Percentiles rank a stretch among this genome's conserved stretches.
phyloP scores from a whole-genome alignment of 2,329 filamentous ascomycete genomes.

The Fusarium azukiicola region DNA sequence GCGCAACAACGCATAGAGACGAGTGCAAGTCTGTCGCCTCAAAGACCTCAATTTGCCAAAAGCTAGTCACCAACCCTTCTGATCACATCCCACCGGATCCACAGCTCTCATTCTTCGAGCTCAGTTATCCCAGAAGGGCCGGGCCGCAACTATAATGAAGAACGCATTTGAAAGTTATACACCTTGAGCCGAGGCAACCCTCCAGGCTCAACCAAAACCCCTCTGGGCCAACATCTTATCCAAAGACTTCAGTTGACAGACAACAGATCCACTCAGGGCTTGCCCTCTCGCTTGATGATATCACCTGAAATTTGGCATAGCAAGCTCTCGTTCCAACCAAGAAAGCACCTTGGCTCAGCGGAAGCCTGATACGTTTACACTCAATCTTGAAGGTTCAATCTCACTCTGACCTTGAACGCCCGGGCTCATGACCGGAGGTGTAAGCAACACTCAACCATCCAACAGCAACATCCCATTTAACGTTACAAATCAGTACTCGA shows the following conservation, averaged over 20 bases:
- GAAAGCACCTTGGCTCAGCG: conserved; percentile 16
- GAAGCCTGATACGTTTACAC: conserved; percentile 1
- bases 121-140: too few species aligned
- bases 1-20: too few species aligned
- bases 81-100: too few species aligned
- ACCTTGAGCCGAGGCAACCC: neutral
- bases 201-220: neutral
- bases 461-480: neutral
- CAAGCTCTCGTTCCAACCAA: neutral
- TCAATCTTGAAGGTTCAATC: conserved; percentile 9
- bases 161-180: too few species aligned
- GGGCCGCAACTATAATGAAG: too few species aligned
- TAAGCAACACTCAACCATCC: conserved; percentile 14
- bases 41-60: too few species aligned
- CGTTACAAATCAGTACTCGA: neutral
- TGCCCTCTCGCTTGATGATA: conserved; percentile 6
- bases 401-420: neutral
- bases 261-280: conserved; percentile 13
- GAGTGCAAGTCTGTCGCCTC: too few species aligned
- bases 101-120: too few species aligned
- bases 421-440: conserved; percentile 18
- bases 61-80: too few species aligned
- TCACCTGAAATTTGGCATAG: neutral
- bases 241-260: neutral
- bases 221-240: neutral